These are phyloP conservation scores for Leucosporidium scottii DNA, from an alignment of 768 basidiomycete genomes.

Conservation along the genomic window DNA sequence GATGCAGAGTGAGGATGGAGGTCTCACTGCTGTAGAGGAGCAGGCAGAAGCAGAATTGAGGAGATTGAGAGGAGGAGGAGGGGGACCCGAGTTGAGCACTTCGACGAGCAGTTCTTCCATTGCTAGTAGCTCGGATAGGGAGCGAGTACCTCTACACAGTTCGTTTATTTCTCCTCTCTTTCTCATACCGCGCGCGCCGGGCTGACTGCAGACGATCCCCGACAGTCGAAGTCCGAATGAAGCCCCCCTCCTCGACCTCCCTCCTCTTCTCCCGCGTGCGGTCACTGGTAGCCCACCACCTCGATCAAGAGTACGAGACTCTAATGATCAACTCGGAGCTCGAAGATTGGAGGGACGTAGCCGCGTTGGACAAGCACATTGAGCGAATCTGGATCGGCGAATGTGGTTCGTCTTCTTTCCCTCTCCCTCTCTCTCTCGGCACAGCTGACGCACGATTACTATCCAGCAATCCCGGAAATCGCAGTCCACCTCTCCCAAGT, in stretches of 20 bases:
- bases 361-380: constrained; percentile 63
- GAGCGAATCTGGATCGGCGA: constrained; percentile 68
- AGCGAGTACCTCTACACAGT: too few relatives aligned
- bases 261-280: constrained; percentile 68
- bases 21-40: background rate
- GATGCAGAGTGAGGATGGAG: background rate
- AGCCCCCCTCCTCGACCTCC: constrained; percentile 52
- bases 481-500: constrained; percentile 14
- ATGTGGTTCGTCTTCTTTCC: constrained; percentile 39
- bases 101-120: too few relatives aligned
- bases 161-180: background rate
- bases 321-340: constrained; percentile 65
- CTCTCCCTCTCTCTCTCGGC: background rate
- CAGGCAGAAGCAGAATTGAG: background rate
- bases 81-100: background rate
- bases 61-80: background rate
- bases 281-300: constrained; percentile 55
- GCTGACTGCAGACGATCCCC: background rate
- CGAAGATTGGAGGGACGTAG: constrained; percentile 70
- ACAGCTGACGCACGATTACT: background rate
- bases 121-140: too few relatives aligned
- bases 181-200: background rate
- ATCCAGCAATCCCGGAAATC: constrained; percentile 1
- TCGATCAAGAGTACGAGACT: constrained; percentile 55
- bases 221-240: constrained; percentile 75